A percentile compares a stretch with the other conserved stretches of the same genome.
Conservation (phyloP, 2,329 filamentous ascomycete genomes). For the Aureobasidium subglaciale region DNA sequence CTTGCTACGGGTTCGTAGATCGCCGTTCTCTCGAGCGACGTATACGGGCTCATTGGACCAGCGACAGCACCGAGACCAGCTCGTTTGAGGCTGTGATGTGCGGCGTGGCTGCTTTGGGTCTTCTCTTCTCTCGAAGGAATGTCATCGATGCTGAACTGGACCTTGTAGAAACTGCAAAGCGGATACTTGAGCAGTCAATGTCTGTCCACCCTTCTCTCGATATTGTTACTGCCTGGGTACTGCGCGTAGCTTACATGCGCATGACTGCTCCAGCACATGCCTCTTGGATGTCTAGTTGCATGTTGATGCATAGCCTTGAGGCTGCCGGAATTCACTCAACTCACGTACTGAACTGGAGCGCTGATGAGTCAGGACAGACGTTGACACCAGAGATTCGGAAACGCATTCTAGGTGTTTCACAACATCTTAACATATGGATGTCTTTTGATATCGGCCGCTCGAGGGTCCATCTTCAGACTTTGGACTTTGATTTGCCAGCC, state of each 20-base stretch:
- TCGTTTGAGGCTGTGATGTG: slow-evolving; percentile 43
- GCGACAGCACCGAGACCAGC: slow-evolving; percentile 19
- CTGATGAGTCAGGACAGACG: slow-evolving; percentile 16
- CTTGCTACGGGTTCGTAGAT: slow-evolving; percentile 47
- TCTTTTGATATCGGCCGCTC: slow-evolving; percentile 53
- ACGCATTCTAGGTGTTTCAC: slow-evolving; percentile 42
- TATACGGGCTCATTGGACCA: slow-evolving; percentile 31
- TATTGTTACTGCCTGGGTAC: slow-evolving; percentile 45
- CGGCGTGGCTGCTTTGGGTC: slow-evolving; percentile 50
- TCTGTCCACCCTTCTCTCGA: slow-evolving; percentile 33
- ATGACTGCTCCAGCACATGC: slow-evolving; percentile 48
- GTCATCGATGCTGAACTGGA: slow-evolving; percentile 35
- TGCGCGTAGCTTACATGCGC: slow-evolving; percentile 48
- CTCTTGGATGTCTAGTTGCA: slow-evolving; percentile 52
- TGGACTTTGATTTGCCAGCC: slow-evolving; percentile 36
- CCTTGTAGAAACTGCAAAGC: slow-evolving; percentile 41
- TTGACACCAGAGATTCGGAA: slow-evolving; percentile 11
- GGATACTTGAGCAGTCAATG: slow-evolving; percentile 36
- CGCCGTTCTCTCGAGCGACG: slow-evolving; percentile 26
- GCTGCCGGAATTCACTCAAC: slow-evolving; percentile 45
- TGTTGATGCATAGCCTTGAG: slow-evolving; percentile 52
- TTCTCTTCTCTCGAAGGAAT: slow-evolving; percentile 42
- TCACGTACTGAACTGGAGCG: slow-evolving; percentile 22
- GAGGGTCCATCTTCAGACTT: slow-evolving; percentile 43
- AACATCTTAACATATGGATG: slow-evolving; percentile 53